Percentiles rank a stretch among this genome's conserved stretches.
phyloP scores from a whole-genome alignment of 352 stramenopile species.

The Phytophthora syringae region DNA sequence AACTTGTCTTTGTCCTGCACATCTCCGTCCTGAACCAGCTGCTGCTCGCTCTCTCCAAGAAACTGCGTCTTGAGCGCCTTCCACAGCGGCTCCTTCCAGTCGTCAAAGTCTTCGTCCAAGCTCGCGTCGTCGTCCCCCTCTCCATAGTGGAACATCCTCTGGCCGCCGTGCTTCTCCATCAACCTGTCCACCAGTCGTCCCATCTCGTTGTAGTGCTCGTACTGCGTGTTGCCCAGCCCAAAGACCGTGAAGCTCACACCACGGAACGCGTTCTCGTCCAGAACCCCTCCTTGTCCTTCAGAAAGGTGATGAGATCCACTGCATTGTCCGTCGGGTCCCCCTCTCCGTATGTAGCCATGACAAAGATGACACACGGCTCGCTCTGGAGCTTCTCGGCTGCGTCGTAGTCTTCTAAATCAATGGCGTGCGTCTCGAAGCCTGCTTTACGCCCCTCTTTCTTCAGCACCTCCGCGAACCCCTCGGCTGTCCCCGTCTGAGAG shows the following conservation, averaged over 20 bases:
- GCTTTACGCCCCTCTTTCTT: constrained; percentile 90
- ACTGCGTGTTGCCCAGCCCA: constrained; percentile 98
- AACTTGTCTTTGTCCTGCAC: constrained; percentile 15
- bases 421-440: constrained; percentile 85
- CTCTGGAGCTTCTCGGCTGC: constrained; percentile 54
- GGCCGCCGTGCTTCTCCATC: constrained; percentile 86
- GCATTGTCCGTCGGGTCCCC: constrained; percentile 99
- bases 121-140: constrained; percentile 97
- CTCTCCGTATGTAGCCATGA: constrained; percentile 98
- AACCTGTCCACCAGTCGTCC: constrained; percentile 92
- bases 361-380: constrained; percentile 89
- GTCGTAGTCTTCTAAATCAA: constrained; percentile 97
- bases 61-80: constrained; percentile 70
- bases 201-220: constrained; percentile 98
- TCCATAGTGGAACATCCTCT: constrained; percentile 90
- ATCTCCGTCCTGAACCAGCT: constrained; percentile 8
- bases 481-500: constrained; percentile 97
- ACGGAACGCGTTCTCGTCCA: constrained; percentile 40
- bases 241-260: constrained; percentile 95
- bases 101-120: constrained; percentile 93
- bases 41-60: constrained; percentile 37
- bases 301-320: constrained; percentile 91
- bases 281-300: constrained; percentile 76
- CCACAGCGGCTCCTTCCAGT: constrained; percentile 96
- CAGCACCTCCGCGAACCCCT: constrained; percentile 96